Percentiles rank a stretch among this genome's conserved stretches.
Evolutionary conservation across 164 flowering plant genomes (phyloP).

Genomic region (grape (Vitis vinifera)): ASM3070453v1 NC_081819.1:9763501-9764000

Average conservation of each 20-base stretch:
- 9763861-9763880: slow-evolving; percentile 67
- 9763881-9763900: slow-evolving; percentile 47
- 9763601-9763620: slow-evolving; percentile 67
- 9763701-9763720: neutral
- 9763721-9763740: neutral
- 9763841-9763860: slow-evolving; percentile 65
- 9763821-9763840: slow-evolving; percentile 54
- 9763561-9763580: slow-evolving; percentile 94
- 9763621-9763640: slow-evolving; percentile 96
- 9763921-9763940: slow-evolving; percentile 54
- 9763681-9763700: slow-evolving; percentile 65
- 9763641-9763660: slow-evolving; percentile 54
- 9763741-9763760: neutral
- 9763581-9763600: slow-evolving; percentile 72
- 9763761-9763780: slow-evolving; percentile 40
- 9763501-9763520: slow-evolving; percentile 47
- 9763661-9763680: slow-evolving; percentile 65
- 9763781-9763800: slow-evolving; percentile 43
- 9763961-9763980: slow-evolving; percentile 45
- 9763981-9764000: slow-evolving; percentile 32
- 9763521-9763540: slow-evolving; percentile 77
- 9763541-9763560: slow-evolving; percentile 68
- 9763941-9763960: slow-evolving; percentile 42
- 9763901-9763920: slow-evolving; percentile 58
- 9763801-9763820: slow-evolving; percentile 45